A percentile compares a stretch with the other conserved stretches of the same genome.
Evolutionary conservation across 345 rosid genomes (phyloP).

Genomic region (Acer negundo): DNA sequence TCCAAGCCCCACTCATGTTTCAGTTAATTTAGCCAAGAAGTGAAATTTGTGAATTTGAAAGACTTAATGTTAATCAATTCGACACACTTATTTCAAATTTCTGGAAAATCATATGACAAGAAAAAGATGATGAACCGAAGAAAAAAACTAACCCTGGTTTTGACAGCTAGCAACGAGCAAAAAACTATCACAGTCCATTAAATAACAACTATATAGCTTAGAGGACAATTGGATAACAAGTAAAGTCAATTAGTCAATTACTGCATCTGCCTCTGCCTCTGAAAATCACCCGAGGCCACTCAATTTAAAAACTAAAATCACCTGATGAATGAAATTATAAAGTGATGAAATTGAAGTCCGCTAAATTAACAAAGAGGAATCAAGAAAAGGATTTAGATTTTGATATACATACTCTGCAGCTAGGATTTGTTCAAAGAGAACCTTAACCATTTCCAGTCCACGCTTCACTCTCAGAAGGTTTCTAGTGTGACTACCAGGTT

Average conservation of each 20-base stretch:
- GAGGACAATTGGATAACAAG: background rate
- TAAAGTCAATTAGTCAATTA: background rate
- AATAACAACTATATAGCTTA: background rate
- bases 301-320: background rate
- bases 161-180: too few species aligned
- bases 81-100: background rate
- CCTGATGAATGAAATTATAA: background rate
- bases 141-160: too few species aligned
- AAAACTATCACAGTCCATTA: too few species aligned
- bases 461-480: constrained; percentile 94
- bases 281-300: background rate
- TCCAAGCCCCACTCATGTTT: background rate
- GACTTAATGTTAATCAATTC: background rate
- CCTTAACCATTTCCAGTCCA: constrained; percentile 92
- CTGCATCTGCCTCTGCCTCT: background rate
- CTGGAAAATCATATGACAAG: background rate
- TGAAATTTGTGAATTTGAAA: background rate
- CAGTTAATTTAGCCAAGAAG: background rate
- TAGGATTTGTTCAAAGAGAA: constrained; percentile 76
- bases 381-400: background rate
- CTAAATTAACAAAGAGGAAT: background rate
- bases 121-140: background rate
- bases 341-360: background rate
- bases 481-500: constrained; percentile 85
- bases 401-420: constrained; percentile 56